Conservation (phyloP, 169 alveolate genomes). For the Plasmodium berghei region DNA sequence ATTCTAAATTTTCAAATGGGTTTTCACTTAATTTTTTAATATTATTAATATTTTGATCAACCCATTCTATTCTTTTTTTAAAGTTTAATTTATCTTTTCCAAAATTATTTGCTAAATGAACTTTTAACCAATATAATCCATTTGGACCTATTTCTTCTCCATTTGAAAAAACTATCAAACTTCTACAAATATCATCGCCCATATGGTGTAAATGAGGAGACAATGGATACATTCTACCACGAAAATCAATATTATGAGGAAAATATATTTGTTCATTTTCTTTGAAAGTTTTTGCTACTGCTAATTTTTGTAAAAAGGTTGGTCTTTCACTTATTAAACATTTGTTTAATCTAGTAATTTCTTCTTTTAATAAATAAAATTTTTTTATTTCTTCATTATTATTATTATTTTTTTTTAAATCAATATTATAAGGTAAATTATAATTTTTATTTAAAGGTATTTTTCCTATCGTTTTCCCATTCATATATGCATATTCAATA, state of each 20-base stretch:
- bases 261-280: constrained; percentile 90
- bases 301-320: constrained; percentile 82
- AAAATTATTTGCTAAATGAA: constrained; percentile 93
- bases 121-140: constrained; percentile 96
- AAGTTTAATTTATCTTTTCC: constrained; percentile 94
- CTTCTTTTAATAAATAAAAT: constrained; percentile 52
- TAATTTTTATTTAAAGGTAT: constrained; percentile 58
- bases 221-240: constrained; percentile 98
- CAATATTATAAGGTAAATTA: constrained; percentile 44
- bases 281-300: constrained; percentile 91
- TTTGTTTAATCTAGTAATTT: constrained; percentile 76
- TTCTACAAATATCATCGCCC: constrained; percentile 96
- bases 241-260: constrained; percentile 97
- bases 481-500: constrained; percentile 74
- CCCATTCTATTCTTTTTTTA: constrained; percentile 89
- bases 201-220: constrained; percentile 96
- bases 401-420: constrained; percentile 24
- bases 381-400: constrained; percentile 45
- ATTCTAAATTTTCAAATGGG: constrained; percentile 89
- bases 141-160: constrained; percentile 91
- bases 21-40: constrained; percentile 82
- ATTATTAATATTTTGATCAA: constrained; percentile 83
- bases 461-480: constrained; percentile 72
- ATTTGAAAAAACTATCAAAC: constrained; percentile 93
- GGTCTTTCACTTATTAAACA: constrained; percentile 82